These are phyloP conservation scores for Butyriboletus appendiculatus DNA, from an alignment of 1,284 basidiomycete genomes.

Conservation along the genomic window DNA sequence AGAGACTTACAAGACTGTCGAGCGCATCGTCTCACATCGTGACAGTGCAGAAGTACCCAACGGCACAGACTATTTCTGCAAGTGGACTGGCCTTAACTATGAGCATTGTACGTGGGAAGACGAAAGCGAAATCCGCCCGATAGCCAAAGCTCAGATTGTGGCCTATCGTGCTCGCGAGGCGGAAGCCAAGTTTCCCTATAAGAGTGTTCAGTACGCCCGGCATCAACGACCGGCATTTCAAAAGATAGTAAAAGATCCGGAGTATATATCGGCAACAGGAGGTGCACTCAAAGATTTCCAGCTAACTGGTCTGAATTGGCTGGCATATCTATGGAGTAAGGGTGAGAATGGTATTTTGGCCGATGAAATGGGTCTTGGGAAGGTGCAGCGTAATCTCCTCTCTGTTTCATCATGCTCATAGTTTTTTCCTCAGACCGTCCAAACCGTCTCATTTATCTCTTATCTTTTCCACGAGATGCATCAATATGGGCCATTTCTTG, in stretches of 20 bases:
- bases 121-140: conserved; percentile 76
- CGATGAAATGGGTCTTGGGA: conserved; percentile 99
- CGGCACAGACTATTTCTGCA: conserved; percentile 91
- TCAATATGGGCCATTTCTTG: conserved; percentile 96
- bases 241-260: conserved; percentile 89
- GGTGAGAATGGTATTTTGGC: conserved; percentile 97
- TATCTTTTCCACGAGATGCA: conserved; percentile 93
- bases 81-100: conserved; percentile 96
- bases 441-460: conserved; percentile 94
- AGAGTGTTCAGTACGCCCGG: conserved; percentile 72
- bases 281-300: conserved; percentile 98
- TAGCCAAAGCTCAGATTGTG: conserved; percentile 76
- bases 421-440: conserved; percentile 69
- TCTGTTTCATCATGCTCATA: conserved; percentile 13
- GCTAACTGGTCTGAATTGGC: conserved; percentile 97
- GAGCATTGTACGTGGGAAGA: conserved; percentile 97
- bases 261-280: conserved; percentile 79
- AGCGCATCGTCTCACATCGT: conserved; percentile 88
- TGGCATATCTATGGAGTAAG: conserved; percentile 94
- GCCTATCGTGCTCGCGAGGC: conserved; percentile 80
- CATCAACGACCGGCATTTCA: conserved; percentile 80
- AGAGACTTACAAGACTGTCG: conserved; percentile 90
- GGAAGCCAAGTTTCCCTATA: conserved; percentile 84
- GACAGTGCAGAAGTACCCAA: conserved; percentile 57
- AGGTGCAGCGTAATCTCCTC: conserved; percentile 48